Percentiles rank a stretch among this genome's conserved stretches.
phyloP scores from a whole-genome alignment of 129 eudicot genomes.

The Kitagawia praeruptora region DNA sequence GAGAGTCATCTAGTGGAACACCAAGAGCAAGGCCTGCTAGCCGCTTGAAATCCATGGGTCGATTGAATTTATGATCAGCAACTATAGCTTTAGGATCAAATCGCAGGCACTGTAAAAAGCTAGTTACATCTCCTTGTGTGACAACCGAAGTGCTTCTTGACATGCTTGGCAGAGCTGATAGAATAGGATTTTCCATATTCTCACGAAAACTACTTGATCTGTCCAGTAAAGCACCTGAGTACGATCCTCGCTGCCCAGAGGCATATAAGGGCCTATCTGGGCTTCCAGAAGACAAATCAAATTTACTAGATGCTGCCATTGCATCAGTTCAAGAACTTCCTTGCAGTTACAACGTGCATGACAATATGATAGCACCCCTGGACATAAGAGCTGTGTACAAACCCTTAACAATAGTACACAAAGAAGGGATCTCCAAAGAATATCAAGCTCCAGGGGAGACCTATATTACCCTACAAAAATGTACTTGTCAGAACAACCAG shows the following conservation, averaged over 20 bases:
- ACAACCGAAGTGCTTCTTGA: slow-evolving; percentile 58
- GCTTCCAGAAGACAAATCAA: slow-evolving; percentile 59
- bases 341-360: slow-evolving; percentile 52
- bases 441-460: slow-evolving; percentile 3
- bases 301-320: slow-evolving; percentile 83
- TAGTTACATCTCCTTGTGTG: slow-evolving; percentile 54
- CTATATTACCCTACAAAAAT: not conserved
- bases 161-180: slow-evolving; percentile 79
- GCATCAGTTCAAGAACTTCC: slow-evolving; percentile 36
- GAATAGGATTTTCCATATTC: slow-evolving; percentile 64
- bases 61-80: slow-evolving; percentile 53
- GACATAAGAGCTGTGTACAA: slow-evolving; percentile 38
- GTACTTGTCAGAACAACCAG: not conserved
- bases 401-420: slow-evolving; percentile 13
- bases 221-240: slow-evolving; percentile 54
- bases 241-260: slow-evolving; percentile 65
- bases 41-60: slow-evolving; percentile 51
- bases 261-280: slow-evolving; percentile 66
- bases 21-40: slow-evolving; percentile 61
- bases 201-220: slow-evolving; percentile 78
- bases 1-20: slow-evolving; percentile 53
- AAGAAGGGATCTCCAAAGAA: slow-evolving; percentile 22
- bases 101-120: slow-evolving; percentile 67
- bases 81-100: slow-evolving; percentile 73
- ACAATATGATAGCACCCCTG: slow-evolving; percentile 33